Base-by-base conservation (phyloP, 2,329 filamentous ascomycete genomes). In the Exophiala viscosa region DNA sequence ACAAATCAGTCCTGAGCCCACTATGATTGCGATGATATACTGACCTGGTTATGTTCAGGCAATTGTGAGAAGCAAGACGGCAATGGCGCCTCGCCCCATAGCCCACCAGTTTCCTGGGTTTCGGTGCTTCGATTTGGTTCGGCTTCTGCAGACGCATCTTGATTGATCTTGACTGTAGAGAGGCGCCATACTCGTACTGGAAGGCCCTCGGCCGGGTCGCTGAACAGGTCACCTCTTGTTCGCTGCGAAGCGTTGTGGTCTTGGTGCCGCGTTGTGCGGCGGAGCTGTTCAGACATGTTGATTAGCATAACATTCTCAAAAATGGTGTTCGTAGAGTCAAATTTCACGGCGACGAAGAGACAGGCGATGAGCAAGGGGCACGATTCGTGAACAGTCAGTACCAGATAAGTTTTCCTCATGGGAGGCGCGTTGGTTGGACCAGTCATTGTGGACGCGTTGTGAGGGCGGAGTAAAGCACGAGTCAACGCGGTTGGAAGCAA, bases 101-200 rank as follows among this genome's bases (percentile, higher is more conserved):
- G 76, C 66, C 87, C 82, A 64, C 84, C 82, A 57, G 83, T 66
- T 41, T 57, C 47, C 23, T 46, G 42, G 38, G 52, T 44, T 48
- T 52, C 45, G 20, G 48, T 10, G 5, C 59, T 60, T 28, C 65
- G 62, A 23, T 63, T 63, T 31, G 53, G 60, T 9, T 65, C 61
- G 7, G 65, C 58, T 10, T 65, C 60, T 3, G 62, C 50, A 6
- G 67, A 57, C 23, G 78, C 82, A 62, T 91, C 86, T 57, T 88
- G 85, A 60, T 83, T 83, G 65, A 92, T 74, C 38, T 74, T 85
- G 51, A 89, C 79, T 71, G 76, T 76, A 53, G 87, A 83, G 59
- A 87, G 84, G 50, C 88, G 84, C 87, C 90, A 97, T 80, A 95
- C 90, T 65, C 90, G 86, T 52, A 96, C 87, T 13, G 92, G 92